phyloP scores from a whole-genome alignment of 2,329 filamentous ascomycete genomes.

The Paramyrothecium roridum region DNA sequence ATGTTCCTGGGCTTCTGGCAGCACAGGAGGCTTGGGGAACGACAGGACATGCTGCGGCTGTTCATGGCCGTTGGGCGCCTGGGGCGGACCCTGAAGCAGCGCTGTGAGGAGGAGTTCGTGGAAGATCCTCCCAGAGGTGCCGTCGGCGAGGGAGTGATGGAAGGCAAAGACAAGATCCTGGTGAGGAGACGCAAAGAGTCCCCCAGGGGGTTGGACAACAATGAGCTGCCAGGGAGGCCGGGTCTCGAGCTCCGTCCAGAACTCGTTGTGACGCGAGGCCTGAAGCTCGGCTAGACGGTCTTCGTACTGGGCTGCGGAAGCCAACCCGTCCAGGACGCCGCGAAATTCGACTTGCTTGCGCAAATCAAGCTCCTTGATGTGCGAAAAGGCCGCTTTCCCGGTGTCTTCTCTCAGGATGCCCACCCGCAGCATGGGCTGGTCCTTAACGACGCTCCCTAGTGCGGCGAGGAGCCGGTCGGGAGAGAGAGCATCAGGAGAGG shows the following conservation, averaged over 20 bases:
- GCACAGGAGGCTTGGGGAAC: constrained; percentile 22
- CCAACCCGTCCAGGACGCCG: constrained; percentile 10
- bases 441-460: constrained; percentile 33
- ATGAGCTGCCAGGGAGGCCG: constrained; percentile 46
- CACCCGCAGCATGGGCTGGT: constrained; percentile 45
- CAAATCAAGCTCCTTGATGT: constrained; percentile 39
- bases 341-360: constrained; percentile 36
- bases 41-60: constrained; percentile 21
- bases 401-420: constrained; percentile 44
- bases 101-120: constrained; percentile 43
- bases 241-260: constrained; percentile 35
- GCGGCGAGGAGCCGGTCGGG: constrained; percentile 29
- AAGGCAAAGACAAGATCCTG: constrained; percentile 44
- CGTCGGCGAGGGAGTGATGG: constrained; percentile 53
- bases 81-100: constrained; percentile 24
- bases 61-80: neutral
- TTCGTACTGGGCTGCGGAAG: constrained; percentile 23
- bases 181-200: constrained; percentile 9
- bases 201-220: constrained; percentile 23
- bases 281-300: constrained; percentile 26
- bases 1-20: constrained; percentile 38
- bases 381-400: constrained; percentile 39
- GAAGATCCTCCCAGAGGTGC: constrained; percentile 44
- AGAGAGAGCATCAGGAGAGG: constrained; percentile 1
- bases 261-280: constrained; percentile 34